These are phyloP conservation scores for Erythrophleum fordii DNA, from an alignment of 306 rosid species.

Conservation along the genomic window DNA sequence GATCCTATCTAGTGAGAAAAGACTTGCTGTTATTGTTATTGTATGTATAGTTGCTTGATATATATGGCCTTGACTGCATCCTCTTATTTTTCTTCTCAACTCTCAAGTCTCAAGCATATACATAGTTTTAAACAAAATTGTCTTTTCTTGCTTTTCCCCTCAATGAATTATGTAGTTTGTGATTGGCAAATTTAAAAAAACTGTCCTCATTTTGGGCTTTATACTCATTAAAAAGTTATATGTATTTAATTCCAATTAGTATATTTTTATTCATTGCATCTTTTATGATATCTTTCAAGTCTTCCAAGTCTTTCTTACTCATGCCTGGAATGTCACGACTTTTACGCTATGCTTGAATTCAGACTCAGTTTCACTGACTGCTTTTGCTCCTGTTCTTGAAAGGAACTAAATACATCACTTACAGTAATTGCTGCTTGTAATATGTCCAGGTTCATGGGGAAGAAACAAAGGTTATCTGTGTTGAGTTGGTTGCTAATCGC, in stretches of 20 bases:
- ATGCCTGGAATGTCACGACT: slow-evolving; percentile 23
- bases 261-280: neutral
- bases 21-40: too few relatives aligned
- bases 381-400: slow-evolving; percentile 13
- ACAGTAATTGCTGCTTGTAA: neutral
- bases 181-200: neutral
- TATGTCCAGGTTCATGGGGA: slow-evolving; percentile 62
- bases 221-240: neutral
- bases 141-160: slow-evolving; percentile 8
- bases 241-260: slow-evolving; percentile 18
- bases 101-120: neutral
- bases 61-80: slow-evolving; percentile 14
- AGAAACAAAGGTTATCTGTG: slow-evolving; percentile 75
- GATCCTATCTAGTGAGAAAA: too few relatives aligned
- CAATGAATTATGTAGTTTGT: neutral
- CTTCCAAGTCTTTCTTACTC: neutral
- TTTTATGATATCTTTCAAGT: slow-evolving; percentile 11
- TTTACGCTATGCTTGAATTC: slow-evolving; percentile 20
- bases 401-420: neutral
- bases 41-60: neutral
- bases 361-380: slow-evolving; percentile 14
- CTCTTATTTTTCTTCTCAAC: neutral
- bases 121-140: neutral
- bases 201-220: neutral
- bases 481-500: slow-evolving; percentile 95